Evolutionary conservation across 2,329 filamentous ascomycete species (phyloP), one percentile per base, ranked within the genome.

Genomic region (Arthrocladium fulminans): DNA sequence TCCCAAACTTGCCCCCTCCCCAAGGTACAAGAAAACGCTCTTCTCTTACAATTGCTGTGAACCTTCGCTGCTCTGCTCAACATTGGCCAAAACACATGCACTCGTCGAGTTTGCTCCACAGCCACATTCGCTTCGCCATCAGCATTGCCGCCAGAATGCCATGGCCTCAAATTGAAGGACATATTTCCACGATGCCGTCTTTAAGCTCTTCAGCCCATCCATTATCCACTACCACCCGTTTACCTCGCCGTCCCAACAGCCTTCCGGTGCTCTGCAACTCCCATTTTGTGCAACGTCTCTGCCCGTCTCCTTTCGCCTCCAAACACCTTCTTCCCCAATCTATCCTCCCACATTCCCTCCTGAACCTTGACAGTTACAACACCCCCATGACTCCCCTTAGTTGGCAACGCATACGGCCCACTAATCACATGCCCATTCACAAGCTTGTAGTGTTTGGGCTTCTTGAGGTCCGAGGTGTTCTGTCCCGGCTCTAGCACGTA

Each of bases 321-420:
- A 68, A 97, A 89, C 57, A 98, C 83, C 81, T 97, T 97, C 61
- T 81, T 80, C 23, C 92, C 90, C 60, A 83, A 77, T 64, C 77
- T 83, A 60, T 88, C 75, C 72, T 97, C 90, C 92, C 90, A 97
- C 73, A 97, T 84, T 8, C 90, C 88, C 65, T 96, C 89, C 49
- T 82, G 80, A 19, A 86, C 76, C 54, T 75, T 73, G 57, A 97
- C 74, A 45, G 75, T 73, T 9, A 83, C 86, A 7, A 79, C 81
- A 34, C 72, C 69, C 1, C 79, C 76, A 50, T 70, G 66, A 27
- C 70, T 69, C 1, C 77, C 78, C 65, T 84, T 82, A 23, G 89
- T 63, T 3, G 81, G 79, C 62, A 83, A 72, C 4, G 88, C 77
- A 59, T 81, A 84, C 1, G 86, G 86, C 0, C 90, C 90, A 19